phyloP scores from a whole-genome alignment of 2,329 filamentous ascomycete species.

The Ploettnerulaceae sp. region DNA sequence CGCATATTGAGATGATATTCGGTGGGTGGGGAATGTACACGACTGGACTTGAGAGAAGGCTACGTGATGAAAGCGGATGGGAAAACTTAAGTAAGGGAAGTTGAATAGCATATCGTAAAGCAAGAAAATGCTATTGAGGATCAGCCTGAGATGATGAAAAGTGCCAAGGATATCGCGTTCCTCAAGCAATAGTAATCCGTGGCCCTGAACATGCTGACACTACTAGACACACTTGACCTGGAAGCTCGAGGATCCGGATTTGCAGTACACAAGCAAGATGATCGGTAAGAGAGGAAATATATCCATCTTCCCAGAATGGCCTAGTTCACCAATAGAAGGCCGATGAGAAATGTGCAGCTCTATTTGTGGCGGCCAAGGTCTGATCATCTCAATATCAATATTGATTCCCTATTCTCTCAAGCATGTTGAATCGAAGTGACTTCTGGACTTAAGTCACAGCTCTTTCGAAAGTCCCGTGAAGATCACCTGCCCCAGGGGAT shows the following conservation, averaged over 20 bases:
- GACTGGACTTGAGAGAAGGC: no score
- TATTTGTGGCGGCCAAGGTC: no score
- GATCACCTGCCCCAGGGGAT: not conserved
- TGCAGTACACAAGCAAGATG: conserved; percentile 3
- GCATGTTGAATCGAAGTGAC: no score
- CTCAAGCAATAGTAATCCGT: conserved; percentile 1
- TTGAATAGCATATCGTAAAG: conserved; percentile 1
- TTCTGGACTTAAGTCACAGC: not conserved
- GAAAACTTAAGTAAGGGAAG: not conserved
- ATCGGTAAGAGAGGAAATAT: not conserved
- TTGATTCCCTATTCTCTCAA: not conserved
- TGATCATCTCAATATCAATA: not conserved
- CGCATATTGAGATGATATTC: conserved; percentile 23
- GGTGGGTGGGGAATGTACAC: no score
- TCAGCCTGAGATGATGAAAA: conserved; percentile 6
- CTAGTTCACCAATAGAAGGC: not conserved
- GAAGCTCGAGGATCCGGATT: conserved; percentile 16
- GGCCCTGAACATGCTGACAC: conserved; percentile 8
- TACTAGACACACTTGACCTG: conserved; percentile 18
- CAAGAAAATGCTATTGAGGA: no score
- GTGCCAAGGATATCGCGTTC: not conserved
- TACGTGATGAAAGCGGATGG: not conserved
- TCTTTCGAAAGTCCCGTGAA: conserved; percentile 1
- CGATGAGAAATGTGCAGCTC: not conserved
- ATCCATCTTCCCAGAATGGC: conserved; percentile 5